These are phyloP conservation scores for Aspergillus japonicus DNA, from an alignment of 2,329 filamentous ascomycete genomes.

Conservation along the genomic window DNA sequence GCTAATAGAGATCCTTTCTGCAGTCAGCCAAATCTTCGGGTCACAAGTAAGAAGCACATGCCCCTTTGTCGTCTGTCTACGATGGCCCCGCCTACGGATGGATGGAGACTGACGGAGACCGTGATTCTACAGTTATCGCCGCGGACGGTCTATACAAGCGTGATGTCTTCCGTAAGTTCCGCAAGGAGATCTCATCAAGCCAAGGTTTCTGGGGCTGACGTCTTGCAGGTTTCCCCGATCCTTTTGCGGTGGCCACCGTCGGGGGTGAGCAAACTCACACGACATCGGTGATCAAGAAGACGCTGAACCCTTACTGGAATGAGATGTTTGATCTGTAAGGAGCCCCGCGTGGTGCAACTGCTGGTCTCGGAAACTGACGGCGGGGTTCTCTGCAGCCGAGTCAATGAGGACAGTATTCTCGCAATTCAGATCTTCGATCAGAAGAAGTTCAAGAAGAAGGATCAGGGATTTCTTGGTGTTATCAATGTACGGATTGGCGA, in stretches of 20 bases:
- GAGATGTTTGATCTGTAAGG: conserved; percentile 96
- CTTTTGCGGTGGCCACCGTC: conserved; percentile 94
- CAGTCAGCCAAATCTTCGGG: conserved; percentile 82
- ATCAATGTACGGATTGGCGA: conserved; percentile 96
- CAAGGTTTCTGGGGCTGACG: conserved; percentile 8
- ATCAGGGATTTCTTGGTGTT: conserved; percentile 95
- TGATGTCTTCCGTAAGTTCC: conserved; percentile 90
- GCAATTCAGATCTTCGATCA: conserved; percentile 99
- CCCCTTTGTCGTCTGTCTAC: neutral
- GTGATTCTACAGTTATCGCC: conserved; percentile 73
- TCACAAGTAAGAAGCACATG: conserved; percentile 69
- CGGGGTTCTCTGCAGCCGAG: conserved; percentile 59
- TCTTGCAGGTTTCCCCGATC: conserved; percentile 83
- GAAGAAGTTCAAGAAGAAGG: conserved; percentile 99
- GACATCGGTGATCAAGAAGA: conserved; percentile 96
- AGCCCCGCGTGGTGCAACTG: neutral
- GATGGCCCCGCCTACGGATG: neutral
- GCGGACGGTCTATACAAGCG: conserved; percentile 98
- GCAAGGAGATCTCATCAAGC: neutral
- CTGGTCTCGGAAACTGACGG: conserved; percentile 14
- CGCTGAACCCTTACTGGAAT: conserved; percentile 99
- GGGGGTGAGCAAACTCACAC: conserved; percentile 98
- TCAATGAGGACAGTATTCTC: conserved; percentile 92
- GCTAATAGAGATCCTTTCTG: conserved; percentile 23
- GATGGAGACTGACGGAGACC: conserved; percentile 23